These are phyloP conservation scores for Ogataea sp. DNA, from an alignment of 805 yeast genomes.

Conservation along the genomic window DNA sequence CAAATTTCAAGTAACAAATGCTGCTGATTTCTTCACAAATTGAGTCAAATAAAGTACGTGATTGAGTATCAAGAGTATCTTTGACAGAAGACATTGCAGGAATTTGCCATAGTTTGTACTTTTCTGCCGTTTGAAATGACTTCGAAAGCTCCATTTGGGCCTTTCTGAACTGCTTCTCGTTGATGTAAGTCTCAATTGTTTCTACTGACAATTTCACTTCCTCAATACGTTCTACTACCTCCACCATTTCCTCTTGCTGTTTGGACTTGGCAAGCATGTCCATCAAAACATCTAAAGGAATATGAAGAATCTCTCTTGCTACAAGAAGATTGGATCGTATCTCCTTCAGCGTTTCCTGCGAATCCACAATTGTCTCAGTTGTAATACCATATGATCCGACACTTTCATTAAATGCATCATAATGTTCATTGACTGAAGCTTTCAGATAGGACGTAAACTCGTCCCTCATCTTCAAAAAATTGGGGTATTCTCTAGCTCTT, in stretches of 20 bases:
- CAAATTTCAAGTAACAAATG: constrained; percentile 29
- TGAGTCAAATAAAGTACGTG: constrained; percentile 55
- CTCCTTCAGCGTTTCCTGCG: constrained; percentile 35
- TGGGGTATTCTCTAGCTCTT: constrained; percentile 60
- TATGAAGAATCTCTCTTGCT: constrained; percentile 21
- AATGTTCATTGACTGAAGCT: constrained; percentile 69
- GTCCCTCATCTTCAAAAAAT: constrained; percentile 54
- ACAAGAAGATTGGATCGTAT: constrained; percentile 13
- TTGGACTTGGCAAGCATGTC: constrained; percentile 60
- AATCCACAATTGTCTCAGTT: constrained; percentile 51
- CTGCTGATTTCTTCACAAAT: constrained; percentile 70
- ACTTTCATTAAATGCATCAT: constrained; percentile 76
- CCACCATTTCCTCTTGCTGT: constrained; percentile 60
- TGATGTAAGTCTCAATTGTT: constrained; percentile 55
- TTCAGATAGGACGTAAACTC: constrained; percentile 52
- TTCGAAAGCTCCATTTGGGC: constrained; percentile 30
- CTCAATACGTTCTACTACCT: constrained; percentile 60
- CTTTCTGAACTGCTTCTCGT: constrained; percentile 57
- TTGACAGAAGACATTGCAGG: constrained; percentile 44
- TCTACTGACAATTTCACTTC: constrained; percentile 51
- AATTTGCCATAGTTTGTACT: constrained; percentile 48
- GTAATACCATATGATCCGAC: constrained; percentile 78
- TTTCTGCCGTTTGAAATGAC: constrained; percentile 36
- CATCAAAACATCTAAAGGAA: constrained; percentile 46
- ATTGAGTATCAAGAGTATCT: constrained; percentile 46